Evolutionary conservation across 2,329 filamentous ascomycete genomes (phyloP), one percentile per base, ranked within the genome.

Genomic region (Dichotomopilus funicola): DNA sequence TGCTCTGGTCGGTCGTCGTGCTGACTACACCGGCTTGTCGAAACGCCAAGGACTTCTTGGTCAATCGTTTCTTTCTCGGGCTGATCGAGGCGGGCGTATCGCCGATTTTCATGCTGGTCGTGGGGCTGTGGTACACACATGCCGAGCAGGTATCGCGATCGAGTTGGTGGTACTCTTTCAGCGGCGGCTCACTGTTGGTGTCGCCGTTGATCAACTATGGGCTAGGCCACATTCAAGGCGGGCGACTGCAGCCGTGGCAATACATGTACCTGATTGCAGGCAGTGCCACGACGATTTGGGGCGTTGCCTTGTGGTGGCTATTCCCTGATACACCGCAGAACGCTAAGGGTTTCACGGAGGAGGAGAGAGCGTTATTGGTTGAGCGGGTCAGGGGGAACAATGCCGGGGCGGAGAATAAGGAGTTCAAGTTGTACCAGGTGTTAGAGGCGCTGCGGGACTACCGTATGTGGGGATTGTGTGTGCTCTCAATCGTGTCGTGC

Each of bases 41-140:
- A 9, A 69, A 68, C 43, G 74, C 71, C 55, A 66, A 62, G 42
- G 66, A 67, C 5, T 54, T 61, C 34, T 55, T 59, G 13, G 54
- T 54, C 41, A 58, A 61, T 48, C 58, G 60, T 67, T 82, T 83
- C 70, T 76, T 80, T 49, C 71, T 83, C 1, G 81, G 81, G 0
- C 71, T 81, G 5, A 65, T 83, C 1, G 81, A 84, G 62, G 73
- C 72, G 2, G 75, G 78, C 27, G 76, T 84, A 38, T 79, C 76
- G 1, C 81, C 81, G 2, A 58, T 59, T 1, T 58, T 61, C 44
- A 57, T 77, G 45, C 82, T 81, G 56, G 80, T 81, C 72, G 72
- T 79, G 50, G 78, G 80, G 44, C 72, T 79, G 12, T 76, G 68
- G 65, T 76, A 75, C 48, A 73, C 67, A n/a, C 71, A 73, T 46